Percentiles rank a stretch among this genome's conserved stretches.
Evolutionary conservation across 371 early-diverging fungal species (phyloP).

Genomic region (Smittium culicis): DNA sequence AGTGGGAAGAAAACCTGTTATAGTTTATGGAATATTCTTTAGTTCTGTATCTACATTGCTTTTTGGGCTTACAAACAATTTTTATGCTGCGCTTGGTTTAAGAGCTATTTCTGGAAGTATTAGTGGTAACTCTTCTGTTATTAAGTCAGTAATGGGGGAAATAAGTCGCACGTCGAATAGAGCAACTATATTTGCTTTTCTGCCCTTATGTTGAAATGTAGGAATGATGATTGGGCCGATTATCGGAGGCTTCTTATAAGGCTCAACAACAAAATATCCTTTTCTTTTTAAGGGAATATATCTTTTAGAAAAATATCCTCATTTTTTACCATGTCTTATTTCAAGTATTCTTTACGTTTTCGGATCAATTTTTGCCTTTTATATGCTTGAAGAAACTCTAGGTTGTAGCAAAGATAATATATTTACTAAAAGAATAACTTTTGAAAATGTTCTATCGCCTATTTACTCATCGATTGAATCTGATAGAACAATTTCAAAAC

Average conservation of each 20-base stretch:
- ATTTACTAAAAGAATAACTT: background rate
- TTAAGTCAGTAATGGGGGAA: slow-evolving; percentile 78
- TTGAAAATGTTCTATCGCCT: no score
- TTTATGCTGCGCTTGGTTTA: slow-evolving; percentile 47
- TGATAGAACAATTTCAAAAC: background rate
- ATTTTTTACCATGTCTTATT: slow-evolving; percentile 70
- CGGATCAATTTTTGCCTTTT: slow-evolving; percentile 48
- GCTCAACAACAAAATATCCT: slow-evolving; percentile 57
- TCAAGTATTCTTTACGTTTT: slow-evolving; percentile 42
- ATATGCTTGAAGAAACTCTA: slow-evolving; percentile 60
- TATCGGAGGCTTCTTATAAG: slow-evolving; percentile 62
- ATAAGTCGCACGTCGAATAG: slow-evolving; percentile 65
- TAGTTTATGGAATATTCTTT: slow-evolving; percentile 62
- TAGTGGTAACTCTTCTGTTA: slow-evolving; percentile 71
- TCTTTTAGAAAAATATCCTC: slow-evolving; percentile 56
- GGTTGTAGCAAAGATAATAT: background rate
- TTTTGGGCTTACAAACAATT: slow-evolving; percentile 60
- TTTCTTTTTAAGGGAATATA: slow-evolving; percentile 44
- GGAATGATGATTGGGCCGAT: slow-evolving; percentile 53
- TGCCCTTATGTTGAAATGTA: slow-evolving; percentile 42
- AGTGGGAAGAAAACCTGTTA: slow-evolving; percentile 65
- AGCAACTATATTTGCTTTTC: slow-evolving; percentile 40
- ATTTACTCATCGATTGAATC: background rate
- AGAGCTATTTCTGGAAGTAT: slow-evolving; percentile 58
- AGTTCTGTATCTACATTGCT: slow-evolving; percentile 46